Conservation (phyloP, 148 eudicot genomes). For the Cornus controversa region DNA sequence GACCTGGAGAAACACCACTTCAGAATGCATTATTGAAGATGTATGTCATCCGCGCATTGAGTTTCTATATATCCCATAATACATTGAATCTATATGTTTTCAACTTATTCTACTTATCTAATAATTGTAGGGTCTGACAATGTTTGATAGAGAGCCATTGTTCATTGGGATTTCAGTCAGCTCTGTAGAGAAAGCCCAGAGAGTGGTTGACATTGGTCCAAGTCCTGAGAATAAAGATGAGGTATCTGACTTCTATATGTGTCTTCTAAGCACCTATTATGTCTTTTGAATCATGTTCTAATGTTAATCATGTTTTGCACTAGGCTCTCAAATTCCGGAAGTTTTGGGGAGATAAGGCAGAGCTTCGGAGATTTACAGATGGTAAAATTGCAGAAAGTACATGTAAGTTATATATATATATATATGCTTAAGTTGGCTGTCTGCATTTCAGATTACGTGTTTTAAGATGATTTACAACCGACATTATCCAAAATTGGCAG, state of each 20-base stretch:
- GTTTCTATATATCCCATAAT: not conserved
- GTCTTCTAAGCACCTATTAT: conserved; percentile 8
- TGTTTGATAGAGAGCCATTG: conserved; percentile 67
- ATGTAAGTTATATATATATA: conserved; percentile 40
- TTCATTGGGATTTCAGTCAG: conserved; percentile 63
- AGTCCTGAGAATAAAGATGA: conserved; percentile 76
- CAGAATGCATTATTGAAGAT: conserved; percentile 54
- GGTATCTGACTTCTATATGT: conserved; percentile 40
- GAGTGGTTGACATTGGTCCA: conserved; percentile 78
- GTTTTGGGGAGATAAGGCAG: conserved; percentile 93
- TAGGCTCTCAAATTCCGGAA: conserved; percentile 70
- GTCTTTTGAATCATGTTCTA: conserved; percentile 11
- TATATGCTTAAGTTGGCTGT: not conserved
- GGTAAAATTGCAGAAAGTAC: conserved; percentile 84
- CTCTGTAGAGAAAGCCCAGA: conserved; percentile 58
- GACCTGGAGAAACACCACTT: conserved; percentile 65
- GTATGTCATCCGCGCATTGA: conserved; percentile 37
- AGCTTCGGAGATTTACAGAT: conserved; percentile 73
- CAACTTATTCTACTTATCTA: conserved; percentile 6
- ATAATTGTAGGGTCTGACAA: conserved; percentile 60
- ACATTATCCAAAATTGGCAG: conserved; percentile 31
- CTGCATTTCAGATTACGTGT: conserved; percentile 2
- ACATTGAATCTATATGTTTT: not conserved
- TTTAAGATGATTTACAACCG: conserved; percentile 9
- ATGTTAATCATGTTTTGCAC: conserved; percentile 6